phyloP scores from a whole-genome alignment of 2,329 filamentous ascomycete genomes.

The Venturia effusa region DNA sequence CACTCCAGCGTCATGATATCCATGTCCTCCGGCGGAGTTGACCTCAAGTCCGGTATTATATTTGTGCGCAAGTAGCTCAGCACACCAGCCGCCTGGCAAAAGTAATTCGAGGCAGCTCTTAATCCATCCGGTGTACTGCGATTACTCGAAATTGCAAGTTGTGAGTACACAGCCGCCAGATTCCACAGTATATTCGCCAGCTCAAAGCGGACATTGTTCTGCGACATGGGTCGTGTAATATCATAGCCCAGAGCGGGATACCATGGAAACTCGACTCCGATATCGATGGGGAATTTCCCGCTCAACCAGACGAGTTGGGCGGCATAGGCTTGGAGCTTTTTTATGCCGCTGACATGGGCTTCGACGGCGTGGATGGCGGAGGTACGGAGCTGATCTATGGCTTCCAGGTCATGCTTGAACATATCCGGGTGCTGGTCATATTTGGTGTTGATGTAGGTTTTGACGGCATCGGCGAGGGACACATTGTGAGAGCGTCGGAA shows the following conservation, averaged over 20 bases:
- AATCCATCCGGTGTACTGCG: slow-evolving; percentile 70
- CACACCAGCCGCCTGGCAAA: slow-evolving; percentile 77
- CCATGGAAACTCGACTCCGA: slow-evolving; percentile 93
- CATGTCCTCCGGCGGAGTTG: slow-evolving; percentile 89
- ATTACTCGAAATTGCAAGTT: slow-evolving; percentile 74
- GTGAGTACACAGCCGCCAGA: slow-evolving; percentile 83
- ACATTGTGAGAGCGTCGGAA: slow-evolving; percentile 78
- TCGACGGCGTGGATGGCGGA: slow-evolving; percentile 87
- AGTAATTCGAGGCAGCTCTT: slow-evolving; percentile 81
- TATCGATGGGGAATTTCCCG: slow-evolving; percentile 95
- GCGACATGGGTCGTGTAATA: slow-evolving; percentile 55
- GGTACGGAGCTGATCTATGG: slow-evolving; percentile 70
- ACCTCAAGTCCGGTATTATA: slow-evolving; percentile 71
- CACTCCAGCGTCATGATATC: slow-evolving; percentile 78
- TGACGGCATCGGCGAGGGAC: slow-evolving; percentile 71
- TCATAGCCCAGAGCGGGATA: slow-evolving; percentile 90
- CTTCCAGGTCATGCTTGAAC: slow-evolving; percentile 80
- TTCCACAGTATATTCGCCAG: slow-evolving; percentile 90
- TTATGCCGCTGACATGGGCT: slow-evolving; percentile 74
- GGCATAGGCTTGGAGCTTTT: slow-evolving; percentile 82
- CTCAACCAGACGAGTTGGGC: slow-evolving; percentile 88
- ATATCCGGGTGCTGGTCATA: slow-evolving; percentile 98
- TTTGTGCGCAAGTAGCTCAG: slow-evolving; percentile 65
- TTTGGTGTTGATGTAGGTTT: slow-evolving; percentile 92
- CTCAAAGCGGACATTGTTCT: slow-evolving; percentile 67